A percentile compares a stretch with the other conserved stretches of the same genome.
phyloP scores from a whole-genome alignment of 2,329 filamentous ascomycete genomes.

The Penicillium sclerotiorum region DNA sequence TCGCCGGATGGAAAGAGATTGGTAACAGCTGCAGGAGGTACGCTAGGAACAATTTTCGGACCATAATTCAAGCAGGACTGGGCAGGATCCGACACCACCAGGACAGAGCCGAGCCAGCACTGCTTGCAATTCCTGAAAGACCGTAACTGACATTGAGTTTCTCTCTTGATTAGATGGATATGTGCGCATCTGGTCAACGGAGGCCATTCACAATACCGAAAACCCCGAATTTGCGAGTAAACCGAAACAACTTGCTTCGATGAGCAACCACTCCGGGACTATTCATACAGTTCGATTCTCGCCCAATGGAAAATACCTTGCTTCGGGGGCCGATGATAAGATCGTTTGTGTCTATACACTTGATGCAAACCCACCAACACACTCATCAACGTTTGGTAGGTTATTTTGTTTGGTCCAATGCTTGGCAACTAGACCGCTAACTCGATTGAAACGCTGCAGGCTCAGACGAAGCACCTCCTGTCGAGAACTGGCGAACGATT shows the following conservation, averaged over 20 bases:
- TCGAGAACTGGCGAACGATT: constrained; percentile 97
- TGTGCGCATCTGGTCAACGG: constrained; percentile 96
- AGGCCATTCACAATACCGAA: constrained; percentile 81
- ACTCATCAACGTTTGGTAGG: constrained; percentile 77
- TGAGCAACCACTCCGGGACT: constrained; percentile 97
- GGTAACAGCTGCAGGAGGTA: constrained; percentile 90
- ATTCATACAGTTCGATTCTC: constrained; percentile 98
- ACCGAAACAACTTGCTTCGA: constrained; percentile 92
- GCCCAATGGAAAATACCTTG: constrained; percentile 89
- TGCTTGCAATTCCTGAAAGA: neutral
- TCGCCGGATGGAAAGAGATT: constrained; percentile 91
- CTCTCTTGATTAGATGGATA: constrained; percentile 70
- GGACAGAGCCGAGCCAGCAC: neutral
- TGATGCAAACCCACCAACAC: constrained; percentile 76
- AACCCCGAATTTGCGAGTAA: constrained; percentile 70
- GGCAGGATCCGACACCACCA: neutral
- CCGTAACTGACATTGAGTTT: constrained; percentile 12
- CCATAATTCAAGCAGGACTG: neutral
- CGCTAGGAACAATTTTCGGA: constrained; percentile 39
- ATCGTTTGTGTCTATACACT: constrained; percentile 97
- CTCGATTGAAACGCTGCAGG: constrained; percentile 48
- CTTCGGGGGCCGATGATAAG: constrained; percentile 97
- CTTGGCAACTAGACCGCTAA: neutral
- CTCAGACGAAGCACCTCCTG: constrained; percentile 83
- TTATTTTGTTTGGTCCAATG: constrained; percentile 10